A percentile compares a stretch with the other conserved stretches of the same genome.
phyloP scores from a whole-genome alignment of 1,284 basidiomycete species.

The Microbotryum violaceum region DNA sequence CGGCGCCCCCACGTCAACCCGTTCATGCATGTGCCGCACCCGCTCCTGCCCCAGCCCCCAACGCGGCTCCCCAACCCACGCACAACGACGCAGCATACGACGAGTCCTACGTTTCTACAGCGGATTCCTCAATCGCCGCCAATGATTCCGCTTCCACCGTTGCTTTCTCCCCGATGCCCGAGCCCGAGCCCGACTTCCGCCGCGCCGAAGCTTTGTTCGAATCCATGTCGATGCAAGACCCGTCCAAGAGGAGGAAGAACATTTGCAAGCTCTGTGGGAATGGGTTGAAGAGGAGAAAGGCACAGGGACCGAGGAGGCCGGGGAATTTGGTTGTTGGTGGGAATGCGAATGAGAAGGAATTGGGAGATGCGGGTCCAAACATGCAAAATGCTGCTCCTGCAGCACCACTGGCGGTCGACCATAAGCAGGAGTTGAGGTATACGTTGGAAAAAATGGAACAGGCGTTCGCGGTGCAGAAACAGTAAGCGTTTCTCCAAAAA shows the following conservation, averaged over 20 bases:
- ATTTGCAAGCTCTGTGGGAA: neutral
- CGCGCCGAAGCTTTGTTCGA: conserved; percentile 19
- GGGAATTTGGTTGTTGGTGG: neutral
- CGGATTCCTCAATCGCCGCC: too few relatives aligned
- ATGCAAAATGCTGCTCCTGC: neutral
- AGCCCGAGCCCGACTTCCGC: conserved; percentile 17
- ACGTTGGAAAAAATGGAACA: conserved; percentile 13
- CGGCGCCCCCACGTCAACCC: too few relatives aligned
- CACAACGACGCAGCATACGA: too few relatives aligned
- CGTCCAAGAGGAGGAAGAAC: conserved; percentile 4
- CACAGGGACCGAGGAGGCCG: neutral
- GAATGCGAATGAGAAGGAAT: conserved; percentile 1
- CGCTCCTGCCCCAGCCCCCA: too few relatives aligned
- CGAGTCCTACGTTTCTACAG: too few relatives aligned
- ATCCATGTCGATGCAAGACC: conserved; percentile 1
- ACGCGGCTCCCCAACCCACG: too few relatives aligned
- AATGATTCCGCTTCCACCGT: neutral
- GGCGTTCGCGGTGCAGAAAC: conserved; percentile 39
- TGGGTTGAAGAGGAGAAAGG: conserved; percentile 4
- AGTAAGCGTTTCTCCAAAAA: conserved; percentile 45
- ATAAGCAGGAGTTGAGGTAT: neutral
- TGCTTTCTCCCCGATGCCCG: conserved; percentile 3
- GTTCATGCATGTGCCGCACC: too few relatives aligned
- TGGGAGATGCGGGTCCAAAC: neutral
- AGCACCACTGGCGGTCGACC: conserved; percentile 10